Percentiles rank a stretch among this genome's conserved stretches.
phyloP scores from a whole-genome alignment of 345 rosid genomes.

The Hypericum perforatum region DNA sequence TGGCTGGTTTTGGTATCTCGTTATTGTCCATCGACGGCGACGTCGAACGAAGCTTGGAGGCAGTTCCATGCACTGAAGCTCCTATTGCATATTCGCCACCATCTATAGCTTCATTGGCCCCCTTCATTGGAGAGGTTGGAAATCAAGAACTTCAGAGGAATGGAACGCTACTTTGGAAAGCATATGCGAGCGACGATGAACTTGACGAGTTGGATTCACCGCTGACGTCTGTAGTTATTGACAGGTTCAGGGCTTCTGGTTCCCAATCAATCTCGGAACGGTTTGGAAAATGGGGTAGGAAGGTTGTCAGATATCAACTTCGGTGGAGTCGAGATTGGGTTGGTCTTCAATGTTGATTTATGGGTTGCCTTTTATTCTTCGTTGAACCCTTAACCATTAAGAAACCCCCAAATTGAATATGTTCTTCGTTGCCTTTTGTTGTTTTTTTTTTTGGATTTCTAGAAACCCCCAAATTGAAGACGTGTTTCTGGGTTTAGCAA shows the following conservation, averaged over 20 bases:
- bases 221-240: conserved; percentile 37
- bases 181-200: conserved; percentile 82
- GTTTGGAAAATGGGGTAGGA: conserved; percentile 42
- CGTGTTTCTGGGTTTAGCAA: too few relatives aligned
- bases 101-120: conserved; percentile 33
- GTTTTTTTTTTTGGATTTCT: too few relatives aligned
- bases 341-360: too few relatives aligned
- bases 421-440: too few relatives aligned
- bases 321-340: too few relatives aligned
- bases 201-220: conserved; percentile 77
- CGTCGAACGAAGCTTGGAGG: too few relatives aligned
- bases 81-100: conserved; percentile 59
- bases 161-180: conserved; percentile 46
- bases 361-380: too few relatives aligned
- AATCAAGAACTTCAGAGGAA: conserved; percentile 36
- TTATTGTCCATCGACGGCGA: too few relatives aligned
- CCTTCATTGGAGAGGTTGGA: conserved; percentile 46
- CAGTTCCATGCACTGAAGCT: conserved; percentile 54
- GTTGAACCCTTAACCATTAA: too few relatives aligned
- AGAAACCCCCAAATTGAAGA: too few relatives aligned
- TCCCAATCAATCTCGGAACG: conserved; percentile 29
- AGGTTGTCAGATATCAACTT: conserved; percentile 56
- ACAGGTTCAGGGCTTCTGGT: conserved; percentile 29
- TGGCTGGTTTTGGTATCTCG: too few relatives aligned
- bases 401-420: too few relatives aligned